phyloP scores from a whole-genome alignment of 331 rosid genomes.

The Rosa hybrid region DNA sequence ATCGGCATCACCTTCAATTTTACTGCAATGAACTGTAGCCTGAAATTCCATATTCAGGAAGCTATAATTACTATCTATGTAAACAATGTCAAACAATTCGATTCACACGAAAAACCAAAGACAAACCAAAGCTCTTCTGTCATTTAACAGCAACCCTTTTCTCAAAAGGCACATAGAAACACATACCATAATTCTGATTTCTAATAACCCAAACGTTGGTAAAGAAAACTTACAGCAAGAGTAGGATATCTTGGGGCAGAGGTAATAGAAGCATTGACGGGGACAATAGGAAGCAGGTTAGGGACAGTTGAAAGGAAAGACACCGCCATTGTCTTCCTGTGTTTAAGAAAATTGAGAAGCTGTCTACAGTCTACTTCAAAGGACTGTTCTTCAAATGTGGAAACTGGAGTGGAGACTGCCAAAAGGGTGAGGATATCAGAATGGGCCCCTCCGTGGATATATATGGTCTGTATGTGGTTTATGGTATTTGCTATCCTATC shows the following conservation, averaged over 20 bases:
- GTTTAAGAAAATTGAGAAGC: constrained; percentile 3
- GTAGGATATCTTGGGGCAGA: constrained; percentile 40
- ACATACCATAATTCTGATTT: no score
- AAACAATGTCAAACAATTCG: not conserved
- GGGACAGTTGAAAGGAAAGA: constrained; percentile 72
- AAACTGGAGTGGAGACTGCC: constrained; percentile 11
- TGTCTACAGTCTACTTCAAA: not conserved
- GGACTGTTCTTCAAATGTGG: not conserved
- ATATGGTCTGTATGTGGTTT: constrained; percentile 22
- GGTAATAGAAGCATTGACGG: constrained; percentile 20
- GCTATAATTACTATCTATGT: constrained; percentile 12
- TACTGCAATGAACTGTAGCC: constrained; percentile 61
- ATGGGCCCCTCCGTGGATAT: constrained; percentile 5
- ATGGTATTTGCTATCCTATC: constrained; percentile 53
- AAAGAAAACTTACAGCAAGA: constrained; percentile 49
- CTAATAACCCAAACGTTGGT: no score
- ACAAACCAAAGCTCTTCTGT: not conserved
- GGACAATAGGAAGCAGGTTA: constrained; percentile 48
- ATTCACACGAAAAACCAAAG: not conserved
- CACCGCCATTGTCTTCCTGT: constrained; percentile 53
- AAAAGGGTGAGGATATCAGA: constrained; percentile 13
- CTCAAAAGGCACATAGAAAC: constrained; percentile 12
- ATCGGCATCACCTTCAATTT: constrained; percentile 34
- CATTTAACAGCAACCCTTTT: constrained; percentile 11
- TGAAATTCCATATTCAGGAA: constrained; percentile 26